Evolutionary conservation across 2,329 filamentous ascomycete species (phyloP), one percentile per base, ranked within the genome.

Genomic region (Clonostachys byssicola): DNA sequence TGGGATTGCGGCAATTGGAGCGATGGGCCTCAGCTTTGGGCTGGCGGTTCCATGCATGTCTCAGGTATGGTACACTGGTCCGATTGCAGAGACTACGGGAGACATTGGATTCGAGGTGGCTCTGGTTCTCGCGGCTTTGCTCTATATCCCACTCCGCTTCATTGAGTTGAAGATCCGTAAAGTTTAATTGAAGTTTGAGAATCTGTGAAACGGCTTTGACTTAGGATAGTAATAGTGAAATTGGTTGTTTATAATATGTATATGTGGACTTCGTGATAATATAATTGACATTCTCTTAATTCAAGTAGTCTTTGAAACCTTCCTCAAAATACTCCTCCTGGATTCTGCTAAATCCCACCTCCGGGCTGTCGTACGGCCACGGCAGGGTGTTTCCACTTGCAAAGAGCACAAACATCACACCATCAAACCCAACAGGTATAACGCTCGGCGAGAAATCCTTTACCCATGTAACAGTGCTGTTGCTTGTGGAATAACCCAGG

Each of bases 81-180:
- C 81, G 0, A 77, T 85, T 54, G 81, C 80, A 1, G 63, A 72
- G 60, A 73, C 55, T 34, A 82, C 81, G 12, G 83, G 83, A 0
- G 82, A 86, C 52, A 78, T 86, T 59, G 83, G 83, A 0, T 85
- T 86, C 48, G 83, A 86, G 66, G 64, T 83, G 59, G 81, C 81
- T 0, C 77, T 85, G 56, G 70, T 71, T 30, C 58, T 79, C 47
- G 75, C 73, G 12, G 69, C 60, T 2, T 10, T 78, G 33, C 60
- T 68, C 23, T 80, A 78, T 47, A 44, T 76, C 2, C 73, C 74
- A 3, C 58, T 80, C 10, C 63, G 76, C 7, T 70, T 64, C 55
- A 43, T 70, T 0, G 77, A 80, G 61, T 71, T 65, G 50, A 64
- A 61, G 43, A 41, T 60, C 10, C 36, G 36, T 18, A n/a, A n/a